Percentiles rank a stretch among this genome's conserved stretches.
phyloP scores from a whole-genome alignment of 140 eudicot genomes.

The Stevia rebaudiana region DNA sequence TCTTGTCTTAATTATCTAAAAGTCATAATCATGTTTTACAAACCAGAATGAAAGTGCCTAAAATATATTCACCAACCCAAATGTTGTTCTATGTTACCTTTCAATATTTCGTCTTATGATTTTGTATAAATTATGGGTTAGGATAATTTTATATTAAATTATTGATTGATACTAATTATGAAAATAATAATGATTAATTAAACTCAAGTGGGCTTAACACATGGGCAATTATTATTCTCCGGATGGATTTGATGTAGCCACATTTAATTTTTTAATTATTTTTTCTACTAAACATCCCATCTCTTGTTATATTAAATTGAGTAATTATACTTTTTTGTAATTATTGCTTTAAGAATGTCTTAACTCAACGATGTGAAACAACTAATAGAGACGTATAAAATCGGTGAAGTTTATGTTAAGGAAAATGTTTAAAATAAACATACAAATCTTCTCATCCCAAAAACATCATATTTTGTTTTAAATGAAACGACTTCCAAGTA shows the following conservation, averaged over 20 bases:
- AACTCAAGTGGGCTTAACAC: slow-evolving; percentile 24
- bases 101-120: too few species aligned
- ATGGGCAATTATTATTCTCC: slow-evolving; percentile 21
- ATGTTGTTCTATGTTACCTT: too few species aligned
- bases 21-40: background rate
- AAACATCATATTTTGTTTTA: background rate
- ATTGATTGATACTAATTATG: slow-evolving; percentile 12
- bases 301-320: background rate
- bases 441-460: background rate
- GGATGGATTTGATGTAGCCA: slow-evolving; percentile 20
- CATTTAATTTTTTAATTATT: background rate
- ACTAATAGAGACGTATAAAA: background rate
- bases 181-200: slow-evolving; percentile 21
- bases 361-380: background rate
- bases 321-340: background rate
- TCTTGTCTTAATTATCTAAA: too few species aligned
- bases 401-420: background rate
- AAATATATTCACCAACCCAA: background rate
- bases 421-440: background rate
- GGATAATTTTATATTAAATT: background rate
- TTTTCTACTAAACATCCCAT: slow-evolving; percentile 6
- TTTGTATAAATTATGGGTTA: background rate
- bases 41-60: background rate
- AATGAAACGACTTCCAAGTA: too few species aligned
- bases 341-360: too few species aligned